A percentile compares a stretch with the other conserved stretches of the same genome.
phyloP scores from a whole-genome alignment of 1,139 yeast species.

The Debaryomyces robertsiae region DNA sequence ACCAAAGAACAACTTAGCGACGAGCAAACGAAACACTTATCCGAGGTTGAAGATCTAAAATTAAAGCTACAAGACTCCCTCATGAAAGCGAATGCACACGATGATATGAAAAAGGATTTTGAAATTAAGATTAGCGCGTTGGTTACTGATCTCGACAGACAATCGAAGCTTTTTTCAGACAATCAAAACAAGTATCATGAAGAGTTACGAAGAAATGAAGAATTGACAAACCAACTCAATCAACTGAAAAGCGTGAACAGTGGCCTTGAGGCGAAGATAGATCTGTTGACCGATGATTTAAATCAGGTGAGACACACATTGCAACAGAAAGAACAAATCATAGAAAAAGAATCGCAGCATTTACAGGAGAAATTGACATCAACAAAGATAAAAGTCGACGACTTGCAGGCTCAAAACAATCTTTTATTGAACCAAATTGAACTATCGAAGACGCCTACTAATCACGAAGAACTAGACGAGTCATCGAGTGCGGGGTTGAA shows the following conservation, averaged over 20 bases:
- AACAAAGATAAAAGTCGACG: constrained; percentile 51
- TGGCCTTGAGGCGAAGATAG: constrained; percentile 37
- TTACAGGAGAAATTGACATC: constrained; percentile 57
- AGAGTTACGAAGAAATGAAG: constrained; percentile 60
- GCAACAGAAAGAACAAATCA: constrained; percentile 28
- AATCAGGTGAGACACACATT: constrained; percentile 20
- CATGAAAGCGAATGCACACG: constrained; percentile 39
- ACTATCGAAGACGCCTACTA: constrained; percentile 25
- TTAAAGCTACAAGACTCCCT: constrained; percentile 25
- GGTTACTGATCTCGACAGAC: constrained; percentile 51
- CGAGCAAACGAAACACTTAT: constrained; percentile 17
- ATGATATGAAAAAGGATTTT: constrained; percentile 36
- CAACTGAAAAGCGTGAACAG: constrained; percentile 46
- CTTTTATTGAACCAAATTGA: constrained; percentile 74
- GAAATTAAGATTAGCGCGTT: constrained; percentile 34
- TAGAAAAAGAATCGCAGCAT: constrained; percentile 27
- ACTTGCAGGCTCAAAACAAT: constrained; percentile 65
- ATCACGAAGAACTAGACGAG: constrained; percentile 15
- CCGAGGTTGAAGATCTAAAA: constrained; percentile 27
- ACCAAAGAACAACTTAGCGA: constrained; percentile 21
- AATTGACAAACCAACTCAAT: constrained; percentile 49
- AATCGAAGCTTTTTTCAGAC: constrained; percentile 49
- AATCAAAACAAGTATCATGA: constrained; percentile 58
- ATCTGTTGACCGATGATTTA: constrained; percentile 31
- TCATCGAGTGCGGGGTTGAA: constrained; percentile 33